Conservation (phyloP, 257 asterid genomes). For the Asclepias syriaca region DNA sequence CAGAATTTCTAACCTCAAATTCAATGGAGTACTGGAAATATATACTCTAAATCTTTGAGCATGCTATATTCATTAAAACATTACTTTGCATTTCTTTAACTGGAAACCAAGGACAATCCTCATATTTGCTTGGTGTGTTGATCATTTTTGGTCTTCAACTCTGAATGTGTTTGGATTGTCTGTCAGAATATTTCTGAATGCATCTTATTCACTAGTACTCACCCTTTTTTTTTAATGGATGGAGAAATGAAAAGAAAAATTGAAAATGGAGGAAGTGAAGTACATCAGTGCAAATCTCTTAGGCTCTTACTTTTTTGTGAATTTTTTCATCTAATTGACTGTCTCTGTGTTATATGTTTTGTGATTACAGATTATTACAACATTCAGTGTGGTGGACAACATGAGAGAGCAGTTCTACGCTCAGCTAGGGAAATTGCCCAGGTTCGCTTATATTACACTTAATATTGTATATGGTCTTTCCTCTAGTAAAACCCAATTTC, state of each 20-base stretch:
- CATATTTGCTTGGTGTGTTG: neutral
- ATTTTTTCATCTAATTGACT: neutral
- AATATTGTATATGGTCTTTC: neutral
- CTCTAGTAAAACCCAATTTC: constrained; percentile 14
- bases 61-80: neutral
- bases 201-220: neutral
- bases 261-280: neutral
- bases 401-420: constrained; percentile 81
- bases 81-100: neutral
- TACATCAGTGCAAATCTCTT: neutral
- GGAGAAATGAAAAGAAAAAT: neutral
- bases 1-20: neutral
- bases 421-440: constrained; percentile 52
- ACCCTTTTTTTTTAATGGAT: neutral
- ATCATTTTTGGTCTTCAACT: neutral
- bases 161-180: neutral
- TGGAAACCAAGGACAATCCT: neutral
- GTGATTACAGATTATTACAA: constrained; percentile 62
- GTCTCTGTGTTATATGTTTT: neutral
- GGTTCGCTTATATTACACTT: constrained; percentile 36
- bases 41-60: neutral
- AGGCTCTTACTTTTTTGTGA: neutral
- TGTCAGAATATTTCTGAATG: too few species aligned
- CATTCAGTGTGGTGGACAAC: constrained; percentile 84
- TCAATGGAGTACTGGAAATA: neutral